Evolutionary conservation across 1,284 basidiomycete species (phyloP).

Genomic region (Vanrija humicola): DNA sequence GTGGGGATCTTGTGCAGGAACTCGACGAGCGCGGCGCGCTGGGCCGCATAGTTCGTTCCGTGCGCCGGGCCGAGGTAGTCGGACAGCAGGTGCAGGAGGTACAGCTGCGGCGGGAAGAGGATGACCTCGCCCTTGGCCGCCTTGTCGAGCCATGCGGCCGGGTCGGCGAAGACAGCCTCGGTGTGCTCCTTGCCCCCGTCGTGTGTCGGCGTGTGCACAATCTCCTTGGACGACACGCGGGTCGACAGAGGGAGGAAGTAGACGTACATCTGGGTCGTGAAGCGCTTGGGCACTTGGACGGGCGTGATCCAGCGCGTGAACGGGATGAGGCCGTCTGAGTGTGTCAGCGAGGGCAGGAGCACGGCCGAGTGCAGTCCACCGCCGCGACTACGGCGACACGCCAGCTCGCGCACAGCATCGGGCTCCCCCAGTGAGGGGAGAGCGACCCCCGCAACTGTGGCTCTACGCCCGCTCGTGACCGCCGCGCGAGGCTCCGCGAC

Average conservation of each 20-base stretch:
- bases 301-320: slow-evolving; percentile 21
- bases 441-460: no score
- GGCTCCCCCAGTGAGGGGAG: no score
- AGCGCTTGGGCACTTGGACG: slow-evolving; percentile 8
- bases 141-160: slow-evolving; percentile 4
- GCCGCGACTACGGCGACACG: no score
- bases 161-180: slow-evolving; percentile 9
- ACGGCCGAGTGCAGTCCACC: no score
- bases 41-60: slow-evolving; percentile 2
- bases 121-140: slow-evolving; percentile 6
- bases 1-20: slow-evolving; percentile 9
- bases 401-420: no score
- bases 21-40: slow-evolving; percentile 2
- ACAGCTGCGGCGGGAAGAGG: slow-evolving; percentile 17
- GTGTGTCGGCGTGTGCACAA: slow-evolving; percentile 9
- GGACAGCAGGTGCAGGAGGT: slow-evolving; percentile 11
- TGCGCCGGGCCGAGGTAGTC: background rate
- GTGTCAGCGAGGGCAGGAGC: background rate
- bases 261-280: slow-evolving; percentile 21
- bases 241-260: slow-evolving; percentile 13
- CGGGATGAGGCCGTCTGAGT: slow-evolving; percentile 11
- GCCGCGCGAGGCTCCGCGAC: no score
- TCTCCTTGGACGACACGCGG: background rate
- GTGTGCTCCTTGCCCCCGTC: slow-evolving; percentile 20
- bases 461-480: no score